Conservation (phyloP, 2,329 filamentous ascomycete genomes). For the Colletotrichum cereale region DNA sequence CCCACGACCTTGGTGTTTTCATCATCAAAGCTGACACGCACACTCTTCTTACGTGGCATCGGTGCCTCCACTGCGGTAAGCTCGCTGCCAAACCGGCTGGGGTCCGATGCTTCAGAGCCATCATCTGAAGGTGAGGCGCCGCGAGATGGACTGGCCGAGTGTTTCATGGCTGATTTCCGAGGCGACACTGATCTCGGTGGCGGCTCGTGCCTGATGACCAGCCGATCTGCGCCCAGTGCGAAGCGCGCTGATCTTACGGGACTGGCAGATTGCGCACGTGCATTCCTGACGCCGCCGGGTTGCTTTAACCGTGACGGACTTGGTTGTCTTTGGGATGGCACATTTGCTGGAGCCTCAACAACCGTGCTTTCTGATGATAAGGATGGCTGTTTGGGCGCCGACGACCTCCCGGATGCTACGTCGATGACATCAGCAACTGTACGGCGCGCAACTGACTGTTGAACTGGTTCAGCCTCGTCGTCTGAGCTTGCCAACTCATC, state of each 20-base stretch:
- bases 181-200: constrained; percentile 79
- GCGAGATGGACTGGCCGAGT: constrained; percentile 65
- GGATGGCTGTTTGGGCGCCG: constrained; percentile 30
- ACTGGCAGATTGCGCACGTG: constrained; percentile 65
- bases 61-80: constrained; percentile 50
- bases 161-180: constrained; percentile 82
- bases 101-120: constrained; percentile 58
- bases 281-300: constrained; percentile 42
- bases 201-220: constrained; percentile 74
- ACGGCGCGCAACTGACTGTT: constrained; percentile 34
- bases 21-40: constrained; percentile 85
- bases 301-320: constrained; percentile 31
- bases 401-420: constrained; percentile 49
- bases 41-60: constrained; percentile 70
- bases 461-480: constrained; percentile 9
- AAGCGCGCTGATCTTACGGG: constrained; percentile 79
- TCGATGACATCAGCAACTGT: constrained; percentile 46
- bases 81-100: constrained; percentile 43
- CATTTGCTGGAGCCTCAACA: constrained; percentile 30
- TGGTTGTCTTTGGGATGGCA: constrained; percentile 29
- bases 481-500: constrained; percentile 50
- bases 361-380: constrained; percentile 27
- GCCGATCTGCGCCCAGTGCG: constrained; percentile 65
- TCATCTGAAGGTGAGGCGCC: constrained; percentile 64
- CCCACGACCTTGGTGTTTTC: constrained; percentile 67